Evolutionary conservation across 768 basidiomycete species (phyloP).

Genomic region (Tylopilus sp.): DNA sequence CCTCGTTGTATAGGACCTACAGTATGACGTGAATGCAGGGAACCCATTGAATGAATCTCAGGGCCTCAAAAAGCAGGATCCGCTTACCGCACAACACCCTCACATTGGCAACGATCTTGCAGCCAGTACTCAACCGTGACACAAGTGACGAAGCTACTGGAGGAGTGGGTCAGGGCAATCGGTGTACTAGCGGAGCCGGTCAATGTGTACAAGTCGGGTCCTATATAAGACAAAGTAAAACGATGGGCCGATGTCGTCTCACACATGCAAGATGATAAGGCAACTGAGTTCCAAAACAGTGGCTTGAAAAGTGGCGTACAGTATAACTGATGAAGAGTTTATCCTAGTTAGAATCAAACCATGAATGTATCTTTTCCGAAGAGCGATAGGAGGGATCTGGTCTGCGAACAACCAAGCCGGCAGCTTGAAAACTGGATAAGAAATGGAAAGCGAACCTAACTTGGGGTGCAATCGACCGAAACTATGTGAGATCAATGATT

Average conservation of each 20-base stretch:
- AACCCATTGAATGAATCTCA: not conserved
- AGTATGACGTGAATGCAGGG: not conserved
- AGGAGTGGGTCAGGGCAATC: too few relatives aligned
- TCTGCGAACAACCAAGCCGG: not conserved
- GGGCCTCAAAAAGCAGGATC: not conserved
- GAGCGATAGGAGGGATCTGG: not conserved
- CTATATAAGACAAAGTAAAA: too few relatives aligned
- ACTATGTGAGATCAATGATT: conserved; percentile 19
- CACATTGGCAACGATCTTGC: not conserved
- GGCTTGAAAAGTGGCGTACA: too few relatives aligned
- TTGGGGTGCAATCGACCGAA: not conserved
- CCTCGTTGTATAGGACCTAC: not conserved
- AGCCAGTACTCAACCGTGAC: too few relatives aligned
- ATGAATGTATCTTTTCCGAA: not conserved
- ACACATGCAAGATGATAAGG: too few relatives aligned
- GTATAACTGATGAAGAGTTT: conserved; percentile 38
- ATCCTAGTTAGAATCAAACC: conserved; percentile 51
- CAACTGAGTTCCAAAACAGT: too few relatives aligned
- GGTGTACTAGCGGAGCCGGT: too few relatives aligned
- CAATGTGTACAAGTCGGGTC: too few relatives aligned
- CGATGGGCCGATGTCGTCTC: too few relatives aligned
- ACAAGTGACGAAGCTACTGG: too few relatives aligned
- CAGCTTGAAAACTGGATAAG: not conserved
- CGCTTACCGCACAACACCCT: not conserved
- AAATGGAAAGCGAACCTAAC: not conserved